A percentile compares a stretch with the other conserved stretches of the same genome.
Evolutionary conservation across 345 rosid species (phyloP).

Genomic region (Lepidium africanum): DNA sequence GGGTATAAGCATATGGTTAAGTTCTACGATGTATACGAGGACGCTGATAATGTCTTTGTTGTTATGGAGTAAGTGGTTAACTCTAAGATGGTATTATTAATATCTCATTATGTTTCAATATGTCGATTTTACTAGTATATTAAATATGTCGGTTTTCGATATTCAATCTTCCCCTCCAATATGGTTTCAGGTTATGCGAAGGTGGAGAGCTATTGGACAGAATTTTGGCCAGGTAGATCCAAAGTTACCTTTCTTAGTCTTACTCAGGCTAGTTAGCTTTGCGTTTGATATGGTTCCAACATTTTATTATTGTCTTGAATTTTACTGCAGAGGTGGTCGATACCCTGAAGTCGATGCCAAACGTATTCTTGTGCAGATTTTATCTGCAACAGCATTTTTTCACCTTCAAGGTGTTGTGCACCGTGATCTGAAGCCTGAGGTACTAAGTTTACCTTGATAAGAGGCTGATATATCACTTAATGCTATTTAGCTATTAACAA

Average conservation of each 20-base stretch:
- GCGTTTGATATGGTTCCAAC: background rate
- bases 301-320: background rate
- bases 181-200: slow-evolving; percentile 69
- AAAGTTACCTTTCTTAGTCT: slow-evolving; percentile 1
- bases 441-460: slow-evolving; percentile 13
- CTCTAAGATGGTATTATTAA: background rate
- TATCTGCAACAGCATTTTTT: slow-evolving; percentile 80
- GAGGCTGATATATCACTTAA: background rate
- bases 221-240: slow-evolving; percentile 70
- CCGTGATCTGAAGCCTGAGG: slow-evolving; percentile 97
- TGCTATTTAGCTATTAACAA: background rate
- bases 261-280: background rate
- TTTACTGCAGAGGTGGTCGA: slow-evolving; percentile 79
- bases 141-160: background rate
- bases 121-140: background rate
- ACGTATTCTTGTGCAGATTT: slow-evolving; percentile 64
- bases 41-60: slow-evolving; percentile 64
- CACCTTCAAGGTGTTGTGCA: slow-evolving; percentile 99
- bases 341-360: slow-evolving; percentile 89
- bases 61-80: slow-evolving; percentile 78
- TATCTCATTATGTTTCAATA: background rate
- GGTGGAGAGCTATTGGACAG: slow-evolving; percentile 96
- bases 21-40: slow-evolving; percentile 86
- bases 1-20: slow-evolving; percentile 79
- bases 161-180: background rate